These are phyloP conservation scores for Austroboletus eburneus DNA, from an alignment of 768 basidiomycete species.

Conservation along the genomic window DNA sequence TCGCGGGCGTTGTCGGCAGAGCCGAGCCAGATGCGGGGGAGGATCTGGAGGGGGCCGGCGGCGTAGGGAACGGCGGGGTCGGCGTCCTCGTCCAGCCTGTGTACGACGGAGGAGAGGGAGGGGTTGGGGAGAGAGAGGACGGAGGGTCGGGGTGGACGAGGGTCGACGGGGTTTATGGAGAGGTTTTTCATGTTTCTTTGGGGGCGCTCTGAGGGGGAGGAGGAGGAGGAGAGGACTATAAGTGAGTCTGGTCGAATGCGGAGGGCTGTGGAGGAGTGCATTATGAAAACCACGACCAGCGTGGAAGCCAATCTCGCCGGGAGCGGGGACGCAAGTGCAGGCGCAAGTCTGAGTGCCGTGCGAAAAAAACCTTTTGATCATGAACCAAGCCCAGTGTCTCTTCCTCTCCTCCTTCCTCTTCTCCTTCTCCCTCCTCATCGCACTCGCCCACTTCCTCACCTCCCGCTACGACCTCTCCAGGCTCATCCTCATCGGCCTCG, in stretches of 20 bases:
- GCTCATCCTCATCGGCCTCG: slow-evolving; percentile 61
- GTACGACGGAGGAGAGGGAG: slow-evolving; percentile 47
- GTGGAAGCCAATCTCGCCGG: slow-evolving; percentile 22
- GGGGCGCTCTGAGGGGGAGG: slow-evolving; percentile 37
- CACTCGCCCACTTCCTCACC: slow-evolving; percentile 39
- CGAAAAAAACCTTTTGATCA: too few relatives aligned
- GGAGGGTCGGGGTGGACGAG: slow-evolving; percentile 60
- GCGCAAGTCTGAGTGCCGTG: too few relatives aligned
- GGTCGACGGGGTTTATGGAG: slow-evolving; percentile 61
- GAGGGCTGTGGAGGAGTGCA: slow-evolving; percentile 45
- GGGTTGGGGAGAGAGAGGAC: slow-evolving; percentile 62
- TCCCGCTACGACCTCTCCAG: slow-evolving; percentile 53
- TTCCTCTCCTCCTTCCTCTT: slow-evolving; percentile 52
- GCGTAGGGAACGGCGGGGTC: slow-evolving; percentile 66
- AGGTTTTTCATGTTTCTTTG: slow-evolving; percentile 72
- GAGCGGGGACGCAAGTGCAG: slow-evolving; percentile 11
- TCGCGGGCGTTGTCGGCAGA: slow-evolving; percentile 90
- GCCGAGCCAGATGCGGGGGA: slow-evolving; percentile 86
- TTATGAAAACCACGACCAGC: slow-evolving; percentile 34
- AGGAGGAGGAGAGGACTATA: slow-evolving; percentile 35
- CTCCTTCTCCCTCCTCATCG: slow-evolving; percentile 46
- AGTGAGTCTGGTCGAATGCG: slow-evolving; percentile 49
- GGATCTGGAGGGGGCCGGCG: slow-evolving; percentile 77
- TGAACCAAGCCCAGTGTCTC: slow-evolving; percentile 49
- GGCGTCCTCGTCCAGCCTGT: slow-evolving; percentile 62